Percentiles rank a stretch among this genome's conserved stretches.
These are phyloP conservation scores for Ormosia emarginata DNA, from an alignment of 306 rosid genomes.

Conservation along the genomic window DNA sequence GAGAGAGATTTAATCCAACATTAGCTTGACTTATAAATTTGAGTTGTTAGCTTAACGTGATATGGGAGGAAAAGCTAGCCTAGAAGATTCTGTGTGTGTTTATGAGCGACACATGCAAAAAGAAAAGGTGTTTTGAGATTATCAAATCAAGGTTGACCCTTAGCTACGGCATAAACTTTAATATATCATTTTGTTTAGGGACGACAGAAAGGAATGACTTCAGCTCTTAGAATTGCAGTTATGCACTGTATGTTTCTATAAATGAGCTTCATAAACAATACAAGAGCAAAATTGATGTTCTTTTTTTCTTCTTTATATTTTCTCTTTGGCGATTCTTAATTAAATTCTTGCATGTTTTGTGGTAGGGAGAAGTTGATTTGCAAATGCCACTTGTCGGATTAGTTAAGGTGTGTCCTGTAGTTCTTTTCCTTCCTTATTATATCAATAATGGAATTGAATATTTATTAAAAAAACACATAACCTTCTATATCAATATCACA, in stretches of 20 bases:
- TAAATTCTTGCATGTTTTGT: too few species aligned
- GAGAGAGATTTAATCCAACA: neutral
- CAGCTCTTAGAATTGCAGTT: neutral
- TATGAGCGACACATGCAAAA: conserved; percentile 5
- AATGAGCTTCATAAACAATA: neutral
- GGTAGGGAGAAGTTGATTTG: neutral
- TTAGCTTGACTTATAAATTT: neutral
- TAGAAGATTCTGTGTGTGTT: conserved; percentile 4
- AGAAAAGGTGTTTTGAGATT: neutral
- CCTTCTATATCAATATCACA: neutral
- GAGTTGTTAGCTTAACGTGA: conserved; percentile 24
- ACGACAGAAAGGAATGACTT: neutral
- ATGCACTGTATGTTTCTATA: neutral
- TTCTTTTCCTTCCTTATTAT: too few species aligned
- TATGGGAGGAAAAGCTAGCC: conserved; percentile 13
- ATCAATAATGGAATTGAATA: neutral
- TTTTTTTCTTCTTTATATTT: too few species aligned
- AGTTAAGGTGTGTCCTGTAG: neutral
- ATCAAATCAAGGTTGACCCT: neutral
- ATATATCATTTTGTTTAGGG: neutral
- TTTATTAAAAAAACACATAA: neutral
- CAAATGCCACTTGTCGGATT: neutral
- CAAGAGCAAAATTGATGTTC: neutral
- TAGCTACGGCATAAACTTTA: neutral
- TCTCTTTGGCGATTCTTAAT: too few species aligned